Evolutionary conservation across 2,329 filamentous ascomycete genomes (phyloP).

Genomic region (Mollisia scopiformis): DNA sequence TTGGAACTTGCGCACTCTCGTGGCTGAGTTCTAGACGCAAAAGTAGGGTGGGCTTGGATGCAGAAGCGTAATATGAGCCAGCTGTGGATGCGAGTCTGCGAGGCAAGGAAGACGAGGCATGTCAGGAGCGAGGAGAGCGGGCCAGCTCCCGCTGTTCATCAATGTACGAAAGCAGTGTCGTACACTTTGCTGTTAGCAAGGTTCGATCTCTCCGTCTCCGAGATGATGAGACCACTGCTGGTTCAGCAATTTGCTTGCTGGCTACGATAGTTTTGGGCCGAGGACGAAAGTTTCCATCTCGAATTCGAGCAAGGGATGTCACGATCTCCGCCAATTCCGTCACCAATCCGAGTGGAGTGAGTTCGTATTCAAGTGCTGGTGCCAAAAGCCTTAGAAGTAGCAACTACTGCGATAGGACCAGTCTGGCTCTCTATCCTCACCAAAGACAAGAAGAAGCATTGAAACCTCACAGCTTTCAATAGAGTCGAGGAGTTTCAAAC

Average conservation of each 20-base stretch:
- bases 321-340: neutral
- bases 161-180: neutral
- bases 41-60: slow-evolving; percentile 4
- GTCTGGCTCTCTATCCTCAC: neutral
- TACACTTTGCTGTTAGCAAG: neutral
- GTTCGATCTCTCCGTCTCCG: slow-evolving; percentile 6
- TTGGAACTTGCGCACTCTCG: slow-evolving; percentile 16
- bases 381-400: neutral
- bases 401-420: neutral
- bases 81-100: neutral
- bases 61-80: slow-evolving; percentile 11
- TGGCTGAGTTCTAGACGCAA: slow-evolving; percentile 25
- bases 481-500: slow-evolving; percentile 1
- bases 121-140: neutral
- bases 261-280: neutral
- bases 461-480: neutral
- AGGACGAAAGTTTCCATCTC: neutral
- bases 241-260: neutral
- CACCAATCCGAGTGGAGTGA: neutral
- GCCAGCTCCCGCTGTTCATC: neutral
- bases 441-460: neutral
- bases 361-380: neutral
- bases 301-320: neutral
- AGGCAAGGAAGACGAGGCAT: neutral
- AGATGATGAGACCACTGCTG: neutral